Percentiles rank a stretch among this genome's conserved stretches.
Evolutionary conservation across 2,329 filamentous ascomycete genomes (phyloP).

Genomic region (Aaosphaeria arxii): DNA sequence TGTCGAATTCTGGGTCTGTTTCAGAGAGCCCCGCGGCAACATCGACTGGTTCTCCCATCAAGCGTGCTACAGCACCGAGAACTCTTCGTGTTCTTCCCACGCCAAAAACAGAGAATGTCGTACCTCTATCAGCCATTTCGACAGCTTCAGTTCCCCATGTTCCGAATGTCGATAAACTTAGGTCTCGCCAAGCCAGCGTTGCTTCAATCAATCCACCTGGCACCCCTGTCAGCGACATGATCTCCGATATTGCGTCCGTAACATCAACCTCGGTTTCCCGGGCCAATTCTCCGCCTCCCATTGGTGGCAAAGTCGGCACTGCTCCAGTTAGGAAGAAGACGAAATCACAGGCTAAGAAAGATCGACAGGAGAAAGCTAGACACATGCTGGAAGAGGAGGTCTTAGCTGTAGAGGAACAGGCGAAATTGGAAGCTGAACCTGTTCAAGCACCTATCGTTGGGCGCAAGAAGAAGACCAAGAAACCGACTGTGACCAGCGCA

Average conservation of each 20-base stretch:
- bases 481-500: slow-evolving; percentile 40
- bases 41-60: slow-evolving; percentile 40
- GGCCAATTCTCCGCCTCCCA: slow-evolving; percentile 64
- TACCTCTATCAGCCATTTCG: slow-evolving; percentile 34
- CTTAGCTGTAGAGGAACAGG: slow-evolving; percentile 24
- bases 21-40: slow-evolving; percentile 55
- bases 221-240: slow-evolving; percentile 69
- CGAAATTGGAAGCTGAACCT: slow-evolving; percentile 51
- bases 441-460: slow-evolving; percentile 69
- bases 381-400: slow-evolving; percentile 61
- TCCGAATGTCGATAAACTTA: slow-evolving; percentile 39
- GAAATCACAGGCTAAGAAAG: slow-evolving; percentile 76
- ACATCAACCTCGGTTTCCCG: slow-evolving; percentile 71
- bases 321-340: slow-evolving; percentile 68
- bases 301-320: slow-evolving; percentile 63
- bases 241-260: slow-evolving; percentile 75
- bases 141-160: slow-evolving; percentile 28
- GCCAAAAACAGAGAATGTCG: slow-evolving; percentile 59
- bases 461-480: slow-evolving; percentile 83
- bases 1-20: slow-evolving; percentile 48
- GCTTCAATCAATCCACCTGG: slow-evolving; percentile 63
- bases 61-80: slow-evolving; percentile 51
- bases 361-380: slow-evolving; percentile 60
- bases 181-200: slow-evolving; percentile 52
- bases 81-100: slow-evolving; percentile 69